Evolutionary conservation across 2,329 filamentous ascomycete species (phyloP).

Genomic region (Xylariaceae sp.): DNA sequence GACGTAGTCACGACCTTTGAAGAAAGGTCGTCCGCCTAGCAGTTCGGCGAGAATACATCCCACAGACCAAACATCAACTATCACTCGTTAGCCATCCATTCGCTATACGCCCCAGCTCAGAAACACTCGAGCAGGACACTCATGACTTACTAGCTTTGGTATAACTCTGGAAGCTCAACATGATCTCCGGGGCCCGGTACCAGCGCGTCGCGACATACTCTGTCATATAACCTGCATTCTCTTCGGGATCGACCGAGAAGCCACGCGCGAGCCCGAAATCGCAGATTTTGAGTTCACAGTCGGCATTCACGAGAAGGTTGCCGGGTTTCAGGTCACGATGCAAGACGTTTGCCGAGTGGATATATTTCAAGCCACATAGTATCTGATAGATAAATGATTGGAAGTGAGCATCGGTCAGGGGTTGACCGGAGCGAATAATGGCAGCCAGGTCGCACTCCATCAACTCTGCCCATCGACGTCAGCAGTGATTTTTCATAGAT

Average conservation of each 20-base stretch:
- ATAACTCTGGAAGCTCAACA: constrained; percentile 99
- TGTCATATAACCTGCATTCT: constrained; percentile 99
- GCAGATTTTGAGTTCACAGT: constrained; percentile 99
- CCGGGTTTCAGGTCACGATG: constrained; percentile 97
- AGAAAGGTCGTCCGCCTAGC: constrained; percentile 94
- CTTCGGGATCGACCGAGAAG: constrained; percentile 95
- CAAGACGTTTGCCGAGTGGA: constrained; percentile 96
- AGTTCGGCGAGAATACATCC: constrained; percentile 97
- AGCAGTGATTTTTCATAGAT: constrained; percentile 26
- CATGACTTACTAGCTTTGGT: constrained; percentile 96
- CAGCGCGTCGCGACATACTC: constrained; percentile 98
- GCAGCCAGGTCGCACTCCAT: constrained; percentile 99
- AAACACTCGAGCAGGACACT: neutral
- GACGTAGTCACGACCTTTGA: constrained; percentile 98
- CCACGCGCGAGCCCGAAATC: constrained; percentile 96
- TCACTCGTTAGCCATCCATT: constrained; percentile 23
- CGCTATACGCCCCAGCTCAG: neutral
- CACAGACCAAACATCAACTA: constrained; percentile 99
- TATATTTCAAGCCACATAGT: constrained; percentile 97
- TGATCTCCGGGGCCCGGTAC: constrained; percentile 95
- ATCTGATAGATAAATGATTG: constrained; percentile 99
- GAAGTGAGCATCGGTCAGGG: constrained; percentile 97
- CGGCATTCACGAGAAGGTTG: constrained; percentile 96
- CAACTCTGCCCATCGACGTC: constrained; percentile 67
- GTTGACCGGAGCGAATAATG: constrained; percentile 96